phyloP scores from a whole-genome alignment of 2,329 filamentous ascomycete species.

The Aspergillus caelatus region DNA sequence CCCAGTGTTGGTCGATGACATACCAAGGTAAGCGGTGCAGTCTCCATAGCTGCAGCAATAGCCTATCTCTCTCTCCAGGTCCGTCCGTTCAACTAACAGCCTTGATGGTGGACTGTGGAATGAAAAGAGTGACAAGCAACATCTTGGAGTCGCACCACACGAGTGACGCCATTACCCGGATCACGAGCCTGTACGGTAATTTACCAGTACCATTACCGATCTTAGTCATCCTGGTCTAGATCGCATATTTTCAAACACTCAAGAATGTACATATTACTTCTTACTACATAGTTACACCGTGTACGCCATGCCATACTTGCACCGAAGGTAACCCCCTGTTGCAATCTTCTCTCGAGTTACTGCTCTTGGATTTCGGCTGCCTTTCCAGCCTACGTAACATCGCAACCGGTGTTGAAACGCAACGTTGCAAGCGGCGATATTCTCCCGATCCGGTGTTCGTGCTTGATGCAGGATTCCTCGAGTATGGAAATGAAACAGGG shows the following conservation, averaged over 20 bases:
- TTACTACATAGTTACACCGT: not conserved
- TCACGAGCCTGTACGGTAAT: conserved; percentile 9
- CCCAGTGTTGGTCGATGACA: not conserved
- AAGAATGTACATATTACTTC: not conserved
- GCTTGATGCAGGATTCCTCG: not conserved
- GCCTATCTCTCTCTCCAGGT: not conserved
- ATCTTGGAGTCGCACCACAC: not conserved
- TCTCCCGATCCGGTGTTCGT: not conserved
- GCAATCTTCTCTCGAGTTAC: no score
- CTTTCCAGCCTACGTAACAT: not conserved
- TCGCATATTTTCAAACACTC: not conserved
- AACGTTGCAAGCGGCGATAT: not conserved
- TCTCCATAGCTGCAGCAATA: conserved; percentile 61
- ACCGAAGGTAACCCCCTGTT: not conserved
- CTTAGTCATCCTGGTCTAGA: not conserved
- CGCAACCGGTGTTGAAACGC: not conserved
- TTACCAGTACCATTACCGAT: not conserved
- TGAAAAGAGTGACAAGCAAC: not conserved
- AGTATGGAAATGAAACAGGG: not conserved
- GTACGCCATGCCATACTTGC: not conserved
- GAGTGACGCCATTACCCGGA: conserved; percentile 3
- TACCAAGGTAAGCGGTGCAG: conserved; percentile 68
- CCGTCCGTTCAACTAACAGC: not conserved
- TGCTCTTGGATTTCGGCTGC: not conserved
- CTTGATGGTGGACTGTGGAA: not conserved